Conservation (phyloP, 768 basidiomycete species). For the Phaffia tasmanica region DNA sequence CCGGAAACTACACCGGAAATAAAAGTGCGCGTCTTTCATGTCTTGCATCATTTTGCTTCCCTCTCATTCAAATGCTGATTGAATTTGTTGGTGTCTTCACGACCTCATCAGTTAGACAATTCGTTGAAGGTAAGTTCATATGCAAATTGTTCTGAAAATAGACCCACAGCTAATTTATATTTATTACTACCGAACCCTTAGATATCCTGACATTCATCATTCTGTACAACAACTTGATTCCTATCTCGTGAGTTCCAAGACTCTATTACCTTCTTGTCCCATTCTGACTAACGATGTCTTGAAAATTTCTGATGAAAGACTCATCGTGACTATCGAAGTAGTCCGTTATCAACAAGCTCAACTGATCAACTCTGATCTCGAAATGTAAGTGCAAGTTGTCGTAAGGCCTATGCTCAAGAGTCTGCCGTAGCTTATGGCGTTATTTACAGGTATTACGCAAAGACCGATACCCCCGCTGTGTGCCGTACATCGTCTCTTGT, state of each 20-base stretch:
- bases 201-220: conserved; percentile 98
- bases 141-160: conserved; percentile 1
- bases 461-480: conserved; percentile 88
- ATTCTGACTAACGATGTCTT: conserved; percentile 1
- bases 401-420: too few species aligned
- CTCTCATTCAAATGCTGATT: conserved; percentile 33
- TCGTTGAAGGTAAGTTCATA: conserved; percentile 60
- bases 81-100: background rate
- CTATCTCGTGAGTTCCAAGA: conserved; percentile 59
- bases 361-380: conserved; percentile 91
- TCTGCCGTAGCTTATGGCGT: background rate
- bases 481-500: conserved; percentile 97
- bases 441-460: conserved; percentile 57
- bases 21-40: conserved; percentile 31
- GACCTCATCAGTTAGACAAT: conserved; percentile 50
- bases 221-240: conserved; percentile 96
- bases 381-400: conserved; percentile 49
- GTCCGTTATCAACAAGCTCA: conserved; percentile 98
- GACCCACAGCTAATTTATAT: conserved; percentile 28
- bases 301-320: conserved; percentile 34
- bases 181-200: conserved; percentile 31
- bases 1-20: conserved; percentile 41
- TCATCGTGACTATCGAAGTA: conserved; percentile 99
- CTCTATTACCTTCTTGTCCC: background rate
- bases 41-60: background rate